Conservation (phyloP, 371 early-diverging fungal species). For the Haplosporangium sp. region DNA sequence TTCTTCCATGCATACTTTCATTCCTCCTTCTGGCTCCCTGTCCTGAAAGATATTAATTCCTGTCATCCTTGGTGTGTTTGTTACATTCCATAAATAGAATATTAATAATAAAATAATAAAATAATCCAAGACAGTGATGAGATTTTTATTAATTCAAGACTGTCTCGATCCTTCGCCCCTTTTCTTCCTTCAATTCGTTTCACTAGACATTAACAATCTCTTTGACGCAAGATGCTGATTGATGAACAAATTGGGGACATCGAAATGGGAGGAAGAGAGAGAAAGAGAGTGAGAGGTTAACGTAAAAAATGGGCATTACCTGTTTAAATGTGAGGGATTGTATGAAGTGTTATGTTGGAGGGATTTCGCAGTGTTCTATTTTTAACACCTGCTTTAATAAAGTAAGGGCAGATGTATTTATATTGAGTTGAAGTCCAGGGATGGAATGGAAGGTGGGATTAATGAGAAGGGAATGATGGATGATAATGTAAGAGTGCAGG, state of each 20-base stretch:
- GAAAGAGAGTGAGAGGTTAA: too few species aligned
- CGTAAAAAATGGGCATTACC: too few species aligned
- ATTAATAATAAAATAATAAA: too few species aligned
- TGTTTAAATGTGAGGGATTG: too few species aligned
- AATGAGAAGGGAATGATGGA: not conserved
- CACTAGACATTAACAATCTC: not conserved
- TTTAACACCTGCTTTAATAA: too few species aligned
- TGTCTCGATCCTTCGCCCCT: not conserved
- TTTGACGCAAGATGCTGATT: not conserved
- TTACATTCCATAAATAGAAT: constrained; percentile 5
- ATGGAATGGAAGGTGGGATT: constrained; percentile 11
- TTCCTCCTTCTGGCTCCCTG: too few species aligned
- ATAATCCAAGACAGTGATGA: not conserved
- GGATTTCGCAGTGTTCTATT: too few species aligned
- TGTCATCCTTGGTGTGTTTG: not conserved
- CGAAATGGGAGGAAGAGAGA: too few species aligned
- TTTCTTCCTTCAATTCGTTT: too few species aligned
- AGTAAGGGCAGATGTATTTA: too few species aligned
- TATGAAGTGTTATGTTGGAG: too few species aligned
- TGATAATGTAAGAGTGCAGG: not conserved
- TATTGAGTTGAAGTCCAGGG: not conserved
- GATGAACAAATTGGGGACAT: not conserved
- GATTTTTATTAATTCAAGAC: not conserved
- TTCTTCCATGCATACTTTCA: not conserved
- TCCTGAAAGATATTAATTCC: too few species aligned